Conservation (phyloP, 306 rosid genomes). For the Begonia peltatifolia region DNA sequence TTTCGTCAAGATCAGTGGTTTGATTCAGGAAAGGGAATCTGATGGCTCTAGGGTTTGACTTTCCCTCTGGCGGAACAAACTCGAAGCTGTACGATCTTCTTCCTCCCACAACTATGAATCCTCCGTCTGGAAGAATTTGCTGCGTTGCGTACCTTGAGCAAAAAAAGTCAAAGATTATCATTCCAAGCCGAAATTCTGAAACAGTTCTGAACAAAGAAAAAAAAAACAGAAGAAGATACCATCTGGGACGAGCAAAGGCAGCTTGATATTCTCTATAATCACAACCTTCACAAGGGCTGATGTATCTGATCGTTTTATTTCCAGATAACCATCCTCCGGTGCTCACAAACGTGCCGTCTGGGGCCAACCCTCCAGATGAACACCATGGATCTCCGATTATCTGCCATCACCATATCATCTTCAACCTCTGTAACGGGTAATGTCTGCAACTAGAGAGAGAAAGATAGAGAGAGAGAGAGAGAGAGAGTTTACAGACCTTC, state of each 20-base stretch:
- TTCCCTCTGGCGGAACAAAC: conserved; percentile 41
- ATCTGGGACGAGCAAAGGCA: conserved; percentile 36
- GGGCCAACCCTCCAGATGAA: conserved; percentile 69
- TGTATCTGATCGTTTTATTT: conserved; percentile 28
- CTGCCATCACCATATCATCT: conserved; percentile 12
- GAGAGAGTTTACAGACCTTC: conserved; percentile 28
- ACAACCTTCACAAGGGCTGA: conserved; percentile 28
- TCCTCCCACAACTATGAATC: conserved; percentile 56
- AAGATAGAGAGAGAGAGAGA: not conserved
- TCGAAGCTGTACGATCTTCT: conserved; percentile 52
- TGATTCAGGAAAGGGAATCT: conserved; percentile 44
- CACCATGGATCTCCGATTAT: conserved; percentile 69
- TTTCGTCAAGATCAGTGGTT: conserved; percentile 73
- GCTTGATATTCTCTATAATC: conserved; percentile 30
- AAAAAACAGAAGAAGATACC: conserved; percentile 23
- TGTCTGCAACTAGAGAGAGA: not conserved
- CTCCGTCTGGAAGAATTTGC: conserved; percentile 30
- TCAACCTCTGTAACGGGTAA: not conserved
- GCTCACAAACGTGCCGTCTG: conserved; percentile 43
- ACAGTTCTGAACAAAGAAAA: not conserved
- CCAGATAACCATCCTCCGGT: conserved; percentile 64
- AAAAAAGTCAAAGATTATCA: not conserved
- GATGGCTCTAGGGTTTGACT: not conserved
- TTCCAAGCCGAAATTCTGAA: not conserved
- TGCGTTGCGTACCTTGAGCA: conserved; percentile 59